Evolutionary conservation across 2,329 filamentous ascomycete species (phyloP).

Genomic region (Hymenoscyphus repandus): DNA sequence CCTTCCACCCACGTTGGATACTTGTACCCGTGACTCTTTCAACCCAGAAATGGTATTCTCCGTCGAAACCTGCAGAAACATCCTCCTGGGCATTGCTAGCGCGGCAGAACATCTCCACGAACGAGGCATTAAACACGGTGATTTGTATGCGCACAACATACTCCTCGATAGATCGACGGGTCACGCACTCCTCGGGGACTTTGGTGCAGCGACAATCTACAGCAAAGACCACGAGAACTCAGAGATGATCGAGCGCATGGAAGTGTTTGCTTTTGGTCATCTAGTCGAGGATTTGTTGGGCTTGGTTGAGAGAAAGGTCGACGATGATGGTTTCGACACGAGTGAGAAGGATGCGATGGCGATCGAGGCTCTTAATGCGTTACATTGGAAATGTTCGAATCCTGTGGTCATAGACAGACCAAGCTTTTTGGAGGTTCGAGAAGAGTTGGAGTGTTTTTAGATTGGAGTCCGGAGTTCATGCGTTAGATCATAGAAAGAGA

Average conservation of each 20-base stretch:
- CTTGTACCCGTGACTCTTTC: conserved; percentile 43
- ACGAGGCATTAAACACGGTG: conserved; percentile 40
- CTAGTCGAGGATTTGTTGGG: conserved; percentile 41
- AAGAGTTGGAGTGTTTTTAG: conserved; percentile 19
- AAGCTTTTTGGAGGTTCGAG: conserved; percentile 22
- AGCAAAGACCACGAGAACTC: conserved; percentile 20
- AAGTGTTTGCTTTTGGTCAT: conserved; percentile 44
- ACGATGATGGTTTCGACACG: conserved; percentile 14
- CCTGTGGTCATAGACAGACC: conserved; percentile 27
- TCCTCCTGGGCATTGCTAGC: conserved; percentile 38
- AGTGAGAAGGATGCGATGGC: conserved; percentile 26
- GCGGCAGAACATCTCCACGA: conserved; percentile 41
- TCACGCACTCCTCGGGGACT: conserved; percentile 43
- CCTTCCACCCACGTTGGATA: conserved; percentile 39
- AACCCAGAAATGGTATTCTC: conserved; percentile 29
- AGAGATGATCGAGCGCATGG: conserved; percentile 37
- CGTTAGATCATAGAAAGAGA: too few species aligned
- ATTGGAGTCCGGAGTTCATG: background rate
- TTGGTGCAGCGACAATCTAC: conserved; percentile 44
- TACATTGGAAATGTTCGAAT: conserved; percentile 28
- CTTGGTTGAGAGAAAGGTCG: conserved; percentile 27
- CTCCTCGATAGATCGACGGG: conserved; percentile 34
- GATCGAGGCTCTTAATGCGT: conserved; percentile 24
- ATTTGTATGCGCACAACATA: conserved; percentile 45
- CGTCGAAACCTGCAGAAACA: conserved; percentile 29